Conservation (phyloP, 768 basidiomycete genomes). For the Lepiota subincarnata region DNA sequence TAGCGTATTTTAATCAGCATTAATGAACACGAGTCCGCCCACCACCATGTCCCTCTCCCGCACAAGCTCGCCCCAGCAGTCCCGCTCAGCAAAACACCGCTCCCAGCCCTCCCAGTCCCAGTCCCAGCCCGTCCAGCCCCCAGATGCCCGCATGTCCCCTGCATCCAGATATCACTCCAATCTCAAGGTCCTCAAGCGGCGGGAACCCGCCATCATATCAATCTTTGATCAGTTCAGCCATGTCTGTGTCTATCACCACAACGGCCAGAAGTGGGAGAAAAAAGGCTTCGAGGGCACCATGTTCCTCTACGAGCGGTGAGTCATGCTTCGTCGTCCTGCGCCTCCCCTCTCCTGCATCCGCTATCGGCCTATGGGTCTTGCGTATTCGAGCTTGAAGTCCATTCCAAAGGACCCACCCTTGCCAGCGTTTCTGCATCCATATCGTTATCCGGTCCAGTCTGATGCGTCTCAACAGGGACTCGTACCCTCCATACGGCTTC, state of each 20-base stretch:
- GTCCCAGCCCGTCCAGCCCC: slow-evolving; percentile 18
- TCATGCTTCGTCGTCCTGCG: slow-evolving; percentile 11
- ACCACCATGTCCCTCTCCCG: slow-evolving; percentile 2
- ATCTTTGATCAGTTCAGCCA: slow-evolving; percentile 89
- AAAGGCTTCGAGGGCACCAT: slow-evolving; percentile 84
- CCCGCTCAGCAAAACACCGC: slow-evolving; percentile 7
- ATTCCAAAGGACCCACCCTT: too few relatives aligned
- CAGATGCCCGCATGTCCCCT: slow-evolving; percentile 54
- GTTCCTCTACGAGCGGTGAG: slow-evolving; percentile 83
- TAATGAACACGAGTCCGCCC: neutral
- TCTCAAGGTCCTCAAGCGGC: slow-evolving; percentile 72
- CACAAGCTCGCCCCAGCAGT: slow-evolving; percentile 9
- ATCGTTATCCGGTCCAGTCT: slow-evolving; percentile 1
- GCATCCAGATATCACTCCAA: slow-evolving; percentile 69
- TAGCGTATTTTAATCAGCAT: too few relatives aligned
- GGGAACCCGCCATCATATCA: slow-evolving; percentile 74
- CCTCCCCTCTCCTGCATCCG: neutral
- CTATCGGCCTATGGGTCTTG: neutral
- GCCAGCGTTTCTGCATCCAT: too few relatives aligned
- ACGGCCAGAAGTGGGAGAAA: slow-evolving; percentile 76
- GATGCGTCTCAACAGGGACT: slow-evolving; percentile 42
- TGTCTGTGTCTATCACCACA: slow-evolving; percentile 77
- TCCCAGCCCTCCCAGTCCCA: slow-evolving; percentile 31
- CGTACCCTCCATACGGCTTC: slow-evolving; percentile 81
- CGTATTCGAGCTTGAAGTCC: too few relatives aligned